A percentile compares a stretch with the other conserved stretches of the same genome.
phyloP scores from a whole-genome alignment of 1,284 basidiomycete species.

The Cryptococcus sp. region DNA sequence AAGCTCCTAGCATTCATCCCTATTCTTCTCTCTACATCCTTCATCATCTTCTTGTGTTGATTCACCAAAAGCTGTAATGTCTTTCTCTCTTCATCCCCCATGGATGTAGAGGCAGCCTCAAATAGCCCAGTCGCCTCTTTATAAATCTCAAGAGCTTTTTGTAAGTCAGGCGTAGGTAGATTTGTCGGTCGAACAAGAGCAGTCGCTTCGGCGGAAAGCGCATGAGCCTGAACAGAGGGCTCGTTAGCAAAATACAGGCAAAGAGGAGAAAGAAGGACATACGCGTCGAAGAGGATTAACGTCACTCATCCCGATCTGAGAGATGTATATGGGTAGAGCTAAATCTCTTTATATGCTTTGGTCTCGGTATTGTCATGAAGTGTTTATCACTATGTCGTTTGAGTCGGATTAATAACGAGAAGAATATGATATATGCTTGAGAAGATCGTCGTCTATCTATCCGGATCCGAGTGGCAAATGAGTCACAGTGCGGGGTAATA shows the following conservation, averaged over 20 bases:
- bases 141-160: constrained; percentile 28
- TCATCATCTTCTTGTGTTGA: constrained; percentile 41
- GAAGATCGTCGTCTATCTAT: no score
- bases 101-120: constrained; percentile 14
- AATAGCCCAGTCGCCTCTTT: constrained; percentile 39
- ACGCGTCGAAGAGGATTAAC: background rate
- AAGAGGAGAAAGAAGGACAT: background rate
- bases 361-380: no score
- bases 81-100: constrained; percentile 18
- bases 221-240: constrained; percentile 31
- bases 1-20: background rate
- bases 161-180: constrained; percentile 14
- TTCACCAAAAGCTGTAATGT: constrained; percentile 37
- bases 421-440: no score
- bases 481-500: no score
- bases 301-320: background rate
- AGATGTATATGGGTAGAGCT: no score
- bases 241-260: background rate
- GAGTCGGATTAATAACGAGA: no score
- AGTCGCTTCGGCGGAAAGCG: constrained; percentile 37
- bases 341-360: no score
- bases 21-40: constrained; percentile 41
- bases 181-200: constrained; percentile 17
- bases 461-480: no score
- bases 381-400: no score